Evolutionary conservation across 2,329 filamentous ascomycete species (phyloP).

Genomic region (Decorospora gaudefroyi): DNA sequence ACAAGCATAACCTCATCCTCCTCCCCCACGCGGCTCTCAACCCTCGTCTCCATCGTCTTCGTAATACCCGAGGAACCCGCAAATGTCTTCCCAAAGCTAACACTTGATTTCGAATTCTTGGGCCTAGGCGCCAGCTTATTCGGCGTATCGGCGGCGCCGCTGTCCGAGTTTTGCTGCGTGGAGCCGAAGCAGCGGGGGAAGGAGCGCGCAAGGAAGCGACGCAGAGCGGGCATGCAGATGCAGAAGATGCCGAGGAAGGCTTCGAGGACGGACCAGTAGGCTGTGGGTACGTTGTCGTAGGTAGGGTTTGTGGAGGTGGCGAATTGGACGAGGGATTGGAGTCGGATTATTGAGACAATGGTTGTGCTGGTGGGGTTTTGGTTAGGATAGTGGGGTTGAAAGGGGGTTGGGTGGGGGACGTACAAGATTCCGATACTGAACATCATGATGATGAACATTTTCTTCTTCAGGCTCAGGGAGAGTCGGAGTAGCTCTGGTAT

Average conservation of each 20-base stretch:
- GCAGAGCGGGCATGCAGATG: conserved; percentile 24
- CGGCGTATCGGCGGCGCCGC: conserved; percentile 5
- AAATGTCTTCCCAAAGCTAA: background rate
- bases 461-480: conserved; percentile 32
- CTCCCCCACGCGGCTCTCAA: background rate
- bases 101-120: background rate
- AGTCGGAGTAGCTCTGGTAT: conserved; percentile 25
- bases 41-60: background rate
- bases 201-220: conserved; percentile 25
- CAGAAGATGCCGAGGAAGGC: conserved; percentile 24
- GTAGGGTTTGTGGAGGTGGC: conserved; percentile 47
- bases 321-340: conserved; percentile 50
- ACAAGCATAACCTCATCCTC: conserved; percentile 3
- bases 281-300: conserved; percentile 36
- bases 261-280: conserved; percentile 24
- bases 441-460: conserved; percentile 38
- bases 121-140: background rate
- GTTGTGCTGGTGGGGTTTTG: conserved; percentile 24
- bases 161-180: conserved; percentile 6
- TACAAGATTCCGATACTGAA: conserved; percentile 46
- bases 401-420: conserved; percentile 10
- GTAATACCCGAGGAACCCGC: background rate
- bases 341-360: conserved; percentile 49
- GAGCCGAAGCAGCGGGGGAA: conserved; percentile 39
- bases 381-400: conserved; percentile 4